phyloP scores from a whole-genome alignment of 2,329 filamentous ascomycete genomes.

The Xylariaceae sp. region DNA sequence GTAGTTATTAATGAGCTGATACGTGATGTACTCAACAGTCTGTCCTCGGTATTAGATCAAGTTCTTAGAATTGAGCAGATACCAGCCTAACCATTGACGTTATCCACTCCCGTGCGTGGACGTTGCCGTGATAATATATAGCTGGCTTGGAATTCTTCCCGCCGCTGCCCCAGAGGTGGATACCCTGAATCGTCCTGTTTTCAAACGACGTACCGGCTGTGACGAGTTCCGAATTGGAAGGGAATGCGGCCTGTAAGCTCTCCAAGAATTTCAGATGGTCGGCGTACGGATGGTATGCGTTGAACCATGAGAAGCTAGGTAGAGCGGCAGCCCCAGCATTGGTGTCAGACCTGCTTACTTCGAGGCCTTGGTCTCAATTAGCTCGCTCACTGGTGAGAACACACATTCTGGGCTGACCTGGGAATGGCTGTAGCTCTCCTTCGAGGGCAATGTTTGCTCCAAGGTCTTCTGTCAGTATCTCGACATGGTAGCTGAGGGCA shows the following conservation, averaged over 20 bases:
- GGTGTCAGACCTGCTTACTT: conserved; percentile 7
- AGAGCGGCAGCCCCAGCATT: conserved; percentile 24
- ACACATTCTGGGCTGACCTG: conserved; percentile 17
- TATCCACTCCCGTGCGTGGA: conserved; percentile 32
- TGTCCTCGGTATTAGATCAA: conserved; percentile 16
- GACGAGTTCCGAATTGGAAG: conserved; percentile 46
- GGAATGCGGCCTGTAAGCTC: conserved; percentile 44
- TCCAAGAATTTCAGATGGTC: conserved; percentile 49
- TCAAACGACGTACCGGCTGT: conserved; percentile 44
- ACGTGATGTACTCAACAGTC: conserved; percentile 47
- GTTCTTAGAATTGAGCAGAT: too few relatives aligned
- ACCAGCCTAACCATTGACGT: conserved; percentile 27
- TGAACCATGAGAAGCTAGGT: conserved; percentile 47
- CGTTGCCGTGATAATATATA: conserved; percentile 47
- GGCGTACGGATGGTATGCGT: conserved; percentile 49
- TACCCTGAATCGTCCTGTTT: conserved; percentile 55
- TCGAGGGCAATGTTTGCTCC: conserved; percentile 34
- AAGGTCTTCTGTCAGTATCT: conserved; percentile 32
- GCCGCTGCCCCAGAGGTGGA: conserved; percentile 49
- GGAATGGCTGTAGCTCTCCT: conserved; percentile 30
- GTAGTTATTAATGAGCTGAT: conserved; percentile 45
- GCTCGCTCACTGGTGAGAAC: neutral
- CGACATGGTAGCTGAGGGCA: conserved; percentile 29
- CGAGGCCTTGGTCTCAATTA: conserved; percentile 18
- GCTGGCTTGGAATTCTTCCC: conserved; percentile 46